A percentile compares a stretch with the other conserved stretches of the same genome.
These are phyloP conservation scores for Podospora conica DNA, from an alignment of 495 filamentous ascomycete species.

Conservation along the genomic window DNA sequence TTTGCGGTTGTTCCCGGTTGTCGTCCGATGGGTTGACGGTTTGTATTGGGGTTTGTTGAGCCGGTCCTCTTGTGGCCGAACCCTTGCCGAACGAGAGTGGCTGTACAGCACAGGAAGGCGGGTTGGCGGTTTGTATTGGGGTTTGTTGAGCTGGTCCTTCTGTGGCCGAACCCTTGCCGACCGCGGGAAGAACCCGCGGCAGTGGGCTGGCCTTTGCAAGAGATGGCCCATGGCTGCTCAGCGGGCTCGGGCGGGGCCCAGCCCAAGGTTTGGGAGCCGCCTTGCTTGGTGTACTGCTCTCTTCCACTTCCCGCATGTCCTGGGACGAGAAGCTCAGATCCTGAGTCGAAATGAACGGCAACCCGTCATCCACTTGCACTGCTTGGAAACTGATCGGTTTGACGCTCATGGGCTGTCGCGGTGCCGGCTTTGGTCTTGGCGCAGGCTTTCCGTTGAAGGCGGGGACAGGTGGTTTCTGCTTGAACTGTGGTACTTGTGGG, in stretches of 20 bases:
- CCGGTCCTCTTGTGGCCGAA: neutral
- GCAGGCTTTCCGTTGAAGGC: neutral
- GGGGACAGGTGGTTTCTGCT: neutral
- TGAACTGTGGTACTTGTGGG: neutral
- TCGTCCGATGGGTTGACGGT: neutral
- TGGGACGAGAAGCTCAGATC: constrained; percentile 43
- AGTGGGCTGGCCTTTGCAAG: neutral
- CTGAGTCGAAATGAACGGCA: constrained; percentile 39
- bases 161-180: neutral
- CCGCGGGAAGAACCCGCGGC: neutral
- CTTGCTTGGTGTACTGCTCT: constrained; percentile 17
- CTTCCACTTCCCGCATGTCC: constrained; percentile 41
- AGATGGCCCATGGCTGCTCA: neutral
- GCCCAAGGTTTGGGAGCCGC: neutral
- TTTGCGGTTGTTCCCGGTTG: neutral
- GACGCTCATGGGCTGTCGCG: neutral
- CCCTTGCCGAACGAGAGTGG: neutral
- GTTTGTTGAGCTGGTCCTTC: neutral
- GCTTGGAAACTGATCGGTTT: neutral
- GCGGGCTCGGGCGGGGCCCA: neutral
- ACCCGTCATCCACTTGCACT: neutral
- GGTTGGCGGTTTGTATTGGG: neutral
- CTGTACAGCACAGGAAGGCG: too few relatives aligned
- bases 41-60: neutral
- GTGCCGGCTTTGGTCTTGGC: neutral